Base-by-base conservation (phyloP, 2,329 filamentous ascomycete genomes). In the Trichoderma gracile region DNA sequence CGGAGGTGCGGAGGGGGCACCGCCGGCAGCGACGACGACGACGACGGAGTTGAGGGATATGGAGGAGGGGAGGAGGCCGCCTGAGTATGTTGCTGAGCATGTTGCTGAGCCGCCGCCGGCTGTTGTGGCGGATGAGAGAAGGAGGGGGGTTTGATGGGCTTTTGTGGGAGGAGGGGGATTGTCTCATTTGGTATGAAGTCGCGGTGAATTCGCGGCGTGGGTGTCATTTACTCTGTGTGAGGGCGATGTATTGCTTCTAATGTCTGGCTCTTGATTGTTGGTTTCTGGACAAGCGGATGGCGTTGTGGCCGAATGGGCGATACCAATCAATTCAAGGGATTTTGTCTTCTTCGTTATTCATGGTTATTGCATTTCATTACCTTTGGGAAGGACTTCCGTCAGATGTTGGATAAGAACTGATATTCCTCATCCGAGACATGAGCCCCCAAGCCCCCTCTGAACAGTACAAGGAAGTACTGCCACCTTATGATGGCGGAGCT, bases 51-150 rank as follows among this genome's bases (percentile, higher is more conserved):
- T 70, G 50, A 69, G 67, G 23, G 71, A 74, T 46, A 47, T 73
- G 17, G 74, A 74, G 63, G 67, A 67, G 50, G 71, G 67, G 27
- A 60, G 64, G 2, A 68, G 67, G 56, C 75, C 73, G 33, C 75
- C 74, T 2, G 71, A 69, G 17, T 76, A 76, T 65, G 27, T 59
- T 38, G 33, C 30, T 30, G 30, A 30, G 30, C 8, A 38, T 14
- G 33, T 38, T 38, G 64, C 69, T 25, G 67, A 69, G 49, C 74
- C 73, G 15, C 66, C 63, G 23, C 68, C 72, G 33, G 70, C 70
- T 23, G 56, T 71, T 25, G 69, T 67, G 21, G 67, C 67, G 10
- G 65, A 70, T 27, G 49, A 49, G 30, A 68, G 63, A 21, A 68
- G 67, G 45, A 52, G 19, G 30, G 30, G n/a, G 19, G 40, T 7